A percentile compares a stretch with the other conserved stretches of the same genome.
Conservation (phyloP, 345 rosid species). For the Rhizophora apiculata region DNA sequence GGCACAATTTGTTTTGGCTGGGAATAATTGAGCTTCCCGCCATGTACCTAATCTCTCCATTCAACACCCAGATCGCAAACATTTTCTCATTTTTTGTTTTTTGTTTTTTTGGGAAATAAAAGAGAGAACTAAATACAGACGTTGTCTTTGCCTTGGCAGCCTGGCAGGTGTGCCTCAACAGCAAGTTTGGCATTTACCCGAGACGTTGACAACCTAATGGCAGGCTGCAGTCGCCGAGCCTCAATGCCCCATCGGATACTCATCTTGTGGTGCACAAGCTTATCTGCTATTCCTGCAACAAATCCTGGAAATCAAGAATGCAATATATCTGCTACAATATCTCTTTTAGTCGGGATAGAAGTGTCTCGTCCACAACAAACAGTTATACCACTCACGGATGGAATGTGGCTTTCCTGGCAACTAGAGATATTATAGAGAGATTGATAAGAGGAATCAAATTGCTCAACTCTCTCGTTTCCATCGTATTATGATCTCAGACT, state of each 20-base stretch:
- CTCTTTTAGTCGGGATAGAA: not conserved
- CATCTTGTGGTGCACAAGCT: constrained; percentile 19
- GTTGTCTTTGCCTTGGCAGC: constrained; percentile 10
- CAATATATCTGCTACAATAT: too few relatives aligned
- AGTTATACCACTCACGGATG: constrained; percentile 35
- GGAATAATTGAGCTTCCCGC: not conserved
- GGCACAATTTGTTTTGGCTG: not conserved
- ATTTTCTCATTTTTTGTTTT: too few relatives aligned
- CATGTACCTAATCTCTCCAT: too few relatives aligned
- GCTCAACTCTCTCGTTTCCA: not conserved
- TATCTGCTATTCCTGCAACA: not conserved
- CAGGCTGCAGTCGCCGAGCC: constrained; percentile 20
- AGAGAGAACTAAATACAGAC: not conserved
- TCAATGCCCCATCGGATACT: constrained; percentile 38
- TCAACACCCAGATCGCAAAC: too few relatives aligned
- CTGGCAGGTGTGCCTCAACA: not conserved
- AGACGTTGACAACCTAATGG: constrained; percentile 15
- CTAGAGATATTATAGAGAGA: not conserved
- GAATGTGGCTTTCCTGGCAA: constrained; percentile 29
- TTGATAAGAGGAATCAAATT: constrained; percentile 9
- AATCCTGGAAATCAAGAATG: not conserved
- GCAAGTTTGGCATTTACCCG: constrained; percentile 24
- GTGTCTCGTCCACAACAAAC: not conserved
- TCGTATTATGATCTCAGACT: not conserved
- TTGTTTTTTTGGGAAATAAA: not conserved